Conservation (phyloP, 2,329 filamentous ascomycete genomes). For the Colletotrichum camelliae region DNA sequence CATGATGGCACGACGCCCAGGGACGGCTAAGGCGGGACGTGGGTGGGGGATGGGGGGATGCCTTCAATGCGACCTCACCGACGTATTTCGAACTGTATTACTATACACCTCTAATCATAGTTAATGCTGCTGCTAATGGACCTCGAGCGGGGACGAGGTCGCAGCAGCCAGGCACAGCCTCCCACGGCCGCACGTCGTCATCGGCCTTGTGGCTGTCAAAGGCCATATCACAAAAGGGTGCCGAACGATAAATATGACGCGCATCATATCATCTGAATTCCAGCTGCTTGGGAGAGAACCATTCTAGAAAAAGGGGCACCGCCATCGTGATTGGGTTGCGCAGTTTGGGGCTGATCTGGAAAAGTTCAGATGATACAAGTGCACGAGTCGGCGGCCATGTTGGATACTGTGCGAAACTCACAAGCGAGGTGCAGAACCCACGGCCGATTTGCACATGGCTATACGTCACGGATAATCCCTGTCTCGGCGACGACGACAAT, state of each 20-base stretch:
- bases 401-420: background rate
- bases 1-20: constrained; percentile 20
- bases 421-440: background rate
- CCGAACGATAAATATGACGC: background rate
- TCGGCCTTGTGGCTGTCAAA: background rate
- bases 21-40: background rate
- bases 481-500: background rate
- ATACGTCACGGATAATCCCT: background rate
- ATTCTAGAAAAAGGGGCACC: background rate
- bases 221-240: background rate
- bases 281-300: background rate
- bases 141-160: background rate
- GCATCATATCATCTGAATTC: background rate
- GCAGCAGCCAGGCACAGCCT: background rate
- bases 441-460: background rate
- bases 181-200: background rate
- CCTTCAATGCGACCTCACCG: background rate
- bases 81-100: background rate
- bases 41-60: background rate
- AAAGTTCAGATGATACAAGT: constrained; percentile 9
- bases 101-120: background rate
- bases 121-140: background rate
- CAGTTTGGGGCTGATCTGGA: background rate
- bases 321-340: background rate
- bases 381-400: background rate